Conservation (phyloP, 495 filamentous ascomycete genomes). For the Amphirosellinia nigrospora region DNA sequence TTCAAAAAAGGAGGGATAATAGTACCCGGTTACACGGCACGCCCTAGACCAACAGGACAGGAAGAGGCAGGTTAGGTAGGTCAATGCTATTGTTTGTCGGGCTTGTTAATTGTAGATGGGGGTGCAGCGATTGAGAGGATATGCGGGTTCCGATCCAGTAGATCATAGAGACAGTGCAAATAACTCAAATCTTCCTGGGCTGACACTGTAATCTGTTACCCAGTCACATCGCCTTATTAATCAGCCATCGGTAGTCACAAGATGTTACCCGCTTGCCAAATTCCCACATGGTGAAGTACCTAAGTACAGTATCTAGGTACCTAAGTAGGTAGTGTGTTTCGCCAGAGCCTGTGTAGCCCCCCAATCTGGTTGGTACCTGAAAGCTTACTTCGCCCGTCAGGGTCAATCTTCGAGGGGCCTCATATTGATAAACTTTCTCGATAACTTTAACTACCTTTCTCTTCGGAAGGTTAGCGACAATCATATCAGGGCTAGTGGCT, state of each 20-base stretch:
- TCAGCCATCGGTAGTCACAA: slow-evolving; percentile 18
- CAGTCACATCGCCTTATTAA: not conserved
- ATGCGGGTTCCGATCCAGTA: not conserved
- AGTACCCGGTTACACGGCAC: slow-evolving; percentile 10
- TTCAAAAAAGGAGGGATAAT: not conserved
- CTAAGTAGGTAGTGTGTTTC: slow-evolving; percentile 1
- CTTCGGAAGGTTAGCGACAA: not conserved
- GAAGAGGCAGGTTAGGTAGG: slow-evolving; percentile 9
- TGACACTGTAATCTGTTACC: not conserved
- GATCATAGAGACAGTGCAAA: not conserved
- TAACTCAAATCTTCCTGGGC: not conserved
- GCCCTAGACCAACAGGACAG: slow-evolving; percentile 2
- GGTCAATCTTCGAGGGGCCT: not conserved
- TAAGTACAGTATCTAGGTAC: too few relatives aligned
- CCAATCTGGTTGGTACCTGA: slow-evolving; percentile 22
- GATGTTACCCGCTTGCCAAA: slow-evolving; percentile 11
- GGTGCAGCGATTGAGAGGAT: slow-evolving; percentile 3
- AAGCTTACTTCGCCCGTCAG: slow-evolving; percentile 5
- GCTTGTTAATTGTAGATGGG: slow-evolving; percentile 6
- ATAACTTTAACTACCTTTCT: not conserved
- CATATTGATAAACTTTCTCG: not conserved
- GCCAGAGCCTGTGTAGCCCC: slow-evolving; percentile 14
- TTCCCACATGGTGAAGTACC: not conserved
- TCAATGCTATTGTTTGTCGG: slow-evolving; percentile 11
- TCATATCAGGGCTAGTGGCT: not conserved